Percentiles rank a stretch among this genome's conserved stretches.
phyloP scores from a whole-genome alignment of 805 yeast genomes.

The Starmerella khaoyaiensis region DNA sequence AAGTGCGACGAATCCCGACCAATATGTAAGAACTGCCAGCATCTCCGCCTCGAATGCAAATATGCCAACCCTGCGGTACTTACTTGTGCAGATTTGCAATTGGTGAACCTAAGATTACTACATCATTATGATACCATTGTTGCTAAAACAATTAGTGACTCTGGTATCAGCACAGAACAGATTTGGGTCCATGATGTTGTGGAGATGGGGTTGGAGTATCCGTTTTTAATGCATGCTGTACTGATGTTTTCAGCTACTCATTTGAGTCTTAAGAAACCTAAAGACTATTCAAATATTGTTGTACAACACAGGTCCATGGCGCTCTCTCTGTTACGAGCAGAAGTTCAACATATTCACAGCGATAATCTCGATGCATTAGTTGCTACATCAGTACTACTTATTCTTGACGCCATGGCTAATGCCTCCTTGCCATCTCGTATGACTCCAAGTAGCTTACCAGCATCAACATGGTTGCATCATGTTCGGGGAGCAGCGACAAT shows the following conservation, averaged over 20 bases:
- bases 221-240: conserved; percentile 83
- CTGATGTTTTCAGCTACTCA: conserved; percentile 90
- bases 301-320: conserved; percentile 85
- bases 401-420: conserved; percentile 88
- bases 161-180: conserved; percentile 74
- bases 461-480: conserved; percentile 94
- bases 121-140: conserved; percentile 79
- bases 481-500: conserved; percentile 96
- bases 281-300: conserved; percentile 31
- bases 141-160: conserved; percentile 75
- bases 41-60: conserved; percentile 67
- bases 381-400: conserved; percentile 76
- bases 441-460: conserved; percentile 54
- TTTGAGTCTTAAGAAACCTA: conserved; percentile 55
- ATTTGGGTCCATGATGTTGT: conserved; percentile 88
- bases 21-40: conserved; percentile 60
- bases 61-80: conserved; percentile 32
- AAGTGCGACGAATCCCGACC: conserved; percentile 88
- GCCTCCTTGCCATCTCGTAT: conserved; percentile 47
- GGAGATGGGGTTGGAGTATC: conserved; percentile 71
- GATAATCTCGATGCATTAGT: conserved; percentile 80
- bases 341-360: conserved; percentile 68
- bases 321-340: conserved; percentile 62
- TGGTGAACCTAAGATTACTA: conserved; percentile 69
- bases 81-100: conserved; percentile 35